Evolutionary conservation across 2,329 filamentous ascomycete genomes (phyloP), one percentile per base, ranked within the genome.

Genomic region (Colletotrichum sansevieriae): DNA sequence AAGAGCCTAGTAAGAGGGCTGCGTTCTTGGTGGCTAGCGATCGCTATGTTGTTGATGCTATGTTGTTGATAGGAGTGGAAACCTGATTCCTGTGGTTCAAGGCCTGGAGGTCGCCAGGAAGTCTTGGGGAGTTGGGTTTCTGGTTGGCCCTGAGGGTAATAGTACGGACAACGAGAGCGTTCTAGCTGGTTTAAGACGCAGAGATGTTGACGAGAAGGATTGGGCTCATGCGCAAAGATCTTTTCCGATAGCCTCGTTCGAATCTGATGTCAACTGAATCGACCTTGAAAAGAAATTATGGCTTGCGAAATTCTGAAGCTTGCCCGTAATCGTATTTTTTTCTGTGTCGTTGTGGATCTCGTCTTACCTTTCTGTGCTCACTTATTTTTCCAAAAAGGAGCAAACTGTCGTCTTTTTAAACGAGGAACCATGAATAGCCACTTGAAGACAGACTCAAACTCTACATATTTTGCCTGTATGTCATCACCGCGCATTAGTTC

Each of bases 1-100:
- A 73, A 0, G 73, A 75, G 52, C 72, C 72, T 1, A 74, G 74
- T 0, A 71, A 71, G 3, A 35, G 72, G 15, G 63, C 68, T 1
- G 47, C 75, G 1, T 75, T 74, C 25, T 73, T 18, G 20, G 68
- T 70, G 3, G 75, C 74, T 1, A 76, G 73, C 22, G 73, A 72
- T 0, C 47, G 18, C 18, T 2, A 18, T 18, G 18, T 18, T 18
- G 18, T 18, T 18, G 18, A 18, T 18, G 66, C 3, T 76, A 72
- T 10, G 71, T 70, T 0, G 71, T 72, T 3, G n/a, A 66, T 0
- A 63, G 10, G 12, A 35, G 58, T 4, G 47, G 25, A 15, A 39
- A 35, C 15, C 33, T 43, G 6, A 11, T 43, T 15, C 47, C 13
- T 4, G 15, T 35, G 12, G 4, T 44, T 7, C 46, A 41, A 2